These are phyloP conservation scores for Neopestalotiopsis rosae DNA, from an alignment of 2,329 filamentous ascomycete genomes.

Conservation along the genomic window DNA sequence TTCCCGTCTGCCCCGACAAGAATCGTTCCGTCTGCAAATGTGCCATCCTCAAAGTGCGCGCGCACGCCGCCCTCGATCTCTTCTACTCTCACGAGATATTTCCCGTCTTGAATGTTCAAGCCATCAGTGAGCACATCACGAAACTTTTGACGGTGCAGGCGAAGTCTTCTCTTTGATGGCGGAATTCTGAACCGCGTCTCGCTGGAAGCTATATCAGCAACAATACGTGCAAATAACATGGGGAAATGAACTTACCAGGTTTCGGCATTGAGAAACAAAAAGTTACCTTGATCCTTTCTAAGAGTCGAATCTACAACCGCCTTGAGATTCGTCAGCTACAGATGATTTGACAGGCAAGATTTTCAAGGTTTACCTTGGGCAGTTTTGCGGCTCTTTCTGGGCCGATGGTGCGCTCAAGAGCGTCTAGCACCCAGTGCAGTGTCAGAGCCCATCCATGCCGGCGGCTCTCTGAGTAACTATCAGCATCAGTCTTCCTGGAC, in stretches of 20 bases:
- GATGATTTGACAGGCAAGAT: slow-evolving; percentile 36
- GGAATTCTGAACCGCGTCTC: slow-evolving; percentile 40
- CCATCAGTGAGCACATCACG: slow-evolving; percentile 35
- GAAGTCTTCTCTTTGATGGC: slow-evolving; percentile 38
- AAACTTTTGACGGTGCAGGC: slow-evolving; percentile 42
- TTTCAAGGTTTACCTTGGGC: slow-evolving; percentile 21
- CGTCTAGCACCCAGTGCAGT: slow-evolving; percentile 60
- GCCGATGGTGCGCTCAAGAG: slow-evolving; percentile 32
- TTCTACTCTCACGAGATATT: slow-evolving; percentile 35
- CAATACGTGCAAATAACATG: not conserved
- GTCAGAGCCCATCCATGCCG: slow-evolving; percentile 64
- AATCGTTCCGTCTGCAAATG: slow-evolving; percentile 36
- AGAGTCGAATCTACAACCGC: slow-evolving; percentile 33
- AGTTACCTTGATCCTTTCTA: slow-evolving; percentile 44
- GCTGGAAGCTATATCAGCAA: not conserved
- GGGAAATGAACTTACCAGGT: slow-evolving; percentile 37
- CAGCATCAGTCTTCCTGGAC: not conserved
- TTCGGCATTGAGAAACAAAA: slow-evolving; percentile 46
- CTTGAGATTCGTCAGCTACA: slow-evolving; percentile 42
- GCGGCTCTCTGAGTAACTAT: slow-evolving; percentile 32
- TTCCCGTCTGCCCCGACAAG: slow-evolving; percentile 48
- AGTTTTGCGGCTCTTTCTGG: slow-evolving; percentile 25
- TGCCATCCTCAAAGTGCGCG: slow-evolving; percentile 39
- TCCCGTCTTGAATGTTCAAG: slow-evolving; percentile 39
- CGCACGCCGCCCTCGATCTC: slow-evolving; percentile 29